These are phyloP conservation scores for Blastobotrys capitulatus DNA, from an alignment of 1,139 yeast genomes.

Conservation along the genomic window DNA sequence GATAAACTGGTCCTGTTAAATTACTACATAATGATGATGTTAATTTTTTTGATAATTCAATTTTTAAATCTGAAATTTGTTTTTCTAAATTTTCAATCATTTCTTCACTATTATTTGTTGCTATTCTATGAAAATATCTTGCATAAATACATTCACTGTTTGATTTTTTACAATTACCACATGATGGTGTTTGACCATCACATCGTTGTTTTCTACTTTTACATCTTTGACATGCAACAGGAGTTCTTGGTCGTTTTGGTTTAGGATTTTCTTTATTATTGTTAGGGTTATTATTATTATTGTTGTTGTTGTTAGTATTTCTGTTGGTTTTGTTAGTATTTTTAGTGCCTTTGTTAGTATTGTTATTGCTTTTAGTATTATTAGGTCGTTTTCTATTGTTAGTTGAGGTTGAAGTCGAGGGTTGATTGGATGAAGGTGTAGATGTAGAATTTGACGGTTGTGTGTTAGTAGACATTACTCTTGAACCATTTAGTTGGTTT, in stretches of 20 bases:
- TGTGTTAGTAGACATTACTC: too few relatives aligned
- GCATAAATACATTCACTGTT: slow-evolving; percentile 13
- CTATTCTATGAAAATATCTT: slow-evolving; percentile 7
- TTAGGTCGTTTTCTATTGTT: too few relatives aligned
- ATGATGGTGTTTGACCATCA: slow-evolving; percentile 12
- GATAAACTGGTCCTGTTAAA: neutral
- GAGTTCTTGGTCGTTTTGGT: slow-evolving; percentile 10
- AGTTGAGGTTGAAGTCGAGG: too few relatives aligned
- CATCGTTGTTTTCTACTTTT: slow-evolving; percentile 17
- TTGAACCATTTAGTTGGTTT: too few relatives aligned
- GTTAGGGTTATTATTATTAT: neutral
- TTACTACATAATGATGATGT: neutral
- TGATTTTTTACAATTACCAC: slow-evolving; percentile 12
- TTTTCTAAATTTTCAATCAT: slow-evolving; percentile 12
- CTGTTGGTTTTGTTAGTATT: too few relatives aligned
- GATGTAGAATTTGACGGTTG: too few relatives aligned
- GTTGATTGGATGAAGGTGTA: too few relatives aligned
- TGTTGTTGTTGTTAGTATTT: too few relatives aligned
- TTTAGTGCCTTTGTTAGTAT: too few relatives aligned
- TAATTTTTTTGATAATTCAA: neutral
- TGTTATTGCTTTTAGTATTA: too few relatives aligned
- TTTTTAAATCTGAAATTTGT: slow-evolving; percentile 8
- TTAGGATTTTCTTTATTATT: neutral
- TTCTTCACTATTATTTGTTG: neutral
- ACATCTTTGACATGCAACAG: slow-evolving; percentile 17